These are phyloP conservation scores for Rosa lucieae DNA, from an alignment of 306 rosid species.

Conservation along the genomic window DNA sequence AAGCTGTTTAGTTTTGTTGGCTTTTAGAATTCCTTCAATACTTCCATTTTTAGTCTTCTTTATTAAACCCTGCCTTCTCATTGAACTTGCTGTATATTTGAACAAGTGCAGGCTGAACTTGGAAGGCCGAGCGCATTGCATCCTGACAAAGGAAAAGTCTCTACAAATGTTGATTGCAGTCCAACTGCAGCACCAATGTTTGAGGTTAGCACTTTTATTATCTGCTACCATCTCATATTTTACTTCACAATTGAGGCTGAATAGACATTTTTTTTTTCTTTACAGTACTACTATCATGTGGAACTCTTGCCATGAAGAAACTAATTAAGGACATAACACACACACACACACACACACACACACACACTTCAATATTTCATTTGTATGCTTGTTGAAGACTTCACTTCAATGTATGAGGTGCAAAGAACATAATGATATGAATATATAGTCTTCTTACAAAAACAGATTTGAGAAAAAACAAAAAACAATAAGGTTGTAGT, in stretches of 20 bases:
- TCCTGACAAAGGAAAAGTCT: slow-evolving; percentile 76
- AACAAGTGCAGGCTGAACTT: slow-evolving; percentile 79
- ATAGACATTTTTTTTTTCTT: not conserved
- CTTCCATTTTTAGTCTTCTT: not conserved
- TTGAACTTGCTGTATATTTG: not conserved
- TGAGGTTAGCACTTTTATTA: slow-evolving; percentile 1
- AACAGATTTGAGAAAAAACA: not conserved
- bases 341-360: not conserved
- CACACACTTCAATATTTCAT: not conserved
- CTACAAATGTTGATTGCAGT: slow-evolving; percentile 13
- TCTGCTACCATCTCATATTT: not conserved
- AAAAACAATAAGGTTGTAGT: not conserved
- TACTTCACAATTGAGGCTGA: not conserved
- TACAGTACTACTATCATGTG: not conserved
- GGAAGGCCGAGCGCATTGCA: slow-evolving; percentile 71
- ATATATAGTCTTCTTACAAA: not conserved
- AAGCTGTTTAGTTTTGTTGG: not conserved
- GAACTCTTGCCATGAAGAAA: not conserved
- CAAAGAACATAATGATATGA: not conserved
- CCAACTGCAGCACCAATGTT: slow-evolving; percentile 19
- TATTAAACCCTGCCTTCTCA: not conserved
- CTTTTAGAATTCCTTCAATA: not conserved
- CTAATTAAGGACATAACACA: no score
- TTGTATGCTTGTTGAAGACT: not conserved
- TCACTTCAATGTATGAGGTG: not conserved